Base-by-base conservation (phyloP, 352 stramenopile genomes). In the Blastocystis sp. region DNA sequence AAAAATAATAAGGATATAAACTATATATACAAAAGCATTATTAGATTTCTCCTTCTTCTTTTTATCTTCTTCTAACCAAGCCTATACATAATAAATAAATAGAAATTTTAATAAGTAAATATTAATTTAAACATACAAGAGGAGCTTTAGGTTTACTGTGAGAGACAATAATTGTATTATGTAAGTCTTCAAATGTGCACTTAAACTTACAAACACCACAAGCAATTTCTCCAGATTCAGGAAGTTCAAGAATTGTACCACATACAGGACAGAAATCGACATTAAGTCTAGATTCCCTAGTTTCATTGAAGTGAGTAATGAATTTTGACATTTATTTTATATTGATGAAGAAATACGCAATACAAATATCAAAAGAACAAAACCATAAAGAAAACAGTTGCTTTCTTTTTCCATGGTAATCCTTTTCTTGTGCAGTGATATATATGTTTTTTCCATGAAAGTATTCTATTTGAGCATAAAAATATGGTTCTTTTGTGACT, bases 221-320 rank as follows among this genome's bases (percentile, higher is more conserved):
- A 30, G 46, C 48, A 21, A 59, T 59, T 37, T 46, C 48, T 7
- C 48, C 48, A 7, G 48, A 59, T 27, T 59, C 48, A 7, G 48
- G 48, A 21, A 59, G 32, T 23, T 59, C 48, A 24, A 59, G 41
- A 28, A 59, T 59, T 13, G 48, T 39, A n/a, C 48, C 48, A 42
- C 48, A 59, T 10, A 59, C 48, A 36, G 28, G 46, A 40, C 48
- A 59, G 31, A 59, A 59, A 21, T 59, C 48, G 9, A 59, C 48
- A 13, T 59, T 59, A 24, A 49, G 30, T 7, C 46, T 40, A 11
- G 36, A 40, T 9, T 36, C 27, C 46, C 24, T 52, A 9, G 27
- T 7, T n/a, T 59, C 48, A 31, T 59, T 40, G 19, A 45, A 59
- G 48, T 59, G 46, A 3, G 46, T 40, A 7, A 59, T 27, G 21